These are phyloP conservation scores for Mycocentrospora acerina DNA, from an alignment of 2,329 filamentous ascomycete species.

Conservation along the genomic window DNA sequence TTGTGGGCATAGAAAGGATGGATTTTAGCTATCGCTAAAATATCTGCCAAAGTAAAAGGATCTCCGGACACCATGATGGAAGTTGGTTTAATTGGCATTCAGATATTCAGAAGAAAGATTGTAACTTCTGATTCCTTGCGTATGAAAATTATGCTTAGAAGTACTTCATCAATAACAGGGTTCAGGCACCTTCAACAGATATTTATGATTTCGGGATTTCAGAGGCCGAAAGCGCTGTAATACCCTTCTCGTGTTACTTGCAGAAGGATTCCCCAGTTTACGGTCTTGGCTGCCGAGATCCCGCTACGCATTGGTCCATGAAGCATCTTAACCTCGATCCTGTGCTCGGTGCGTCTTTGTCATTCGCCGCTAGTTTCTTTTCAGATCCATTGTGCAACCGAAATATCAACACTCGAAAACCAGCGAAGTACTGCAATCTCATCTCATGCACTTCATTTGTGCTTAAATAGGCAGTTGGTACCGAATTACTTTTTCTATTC, in stretches of 20 bases:
- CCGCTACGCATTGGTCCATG: neutral
- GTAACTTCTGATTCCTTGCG: neutral
- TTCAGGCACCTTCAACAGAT: neutral
- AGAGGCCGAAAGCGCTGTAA: neutral
- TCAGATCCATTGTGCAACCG: neutral
- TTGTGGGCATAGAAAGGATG: constrained; percentile 1
- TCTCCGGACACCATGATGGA: constrained; percentile 1
- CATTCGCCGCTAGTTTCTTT: neutral
- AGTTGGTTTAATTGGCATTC: neutral
- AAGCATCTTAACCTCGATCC: neutral
- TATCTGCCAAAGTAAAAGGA: neutral
- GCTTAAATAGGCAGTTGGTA: constrained; percentile 1
- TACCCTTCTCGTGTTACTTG: too few species aligned
- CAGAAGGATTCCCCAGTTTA: neutral
- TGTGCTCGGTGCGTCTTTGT: neutral
- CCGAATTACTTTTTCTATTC: neutral
- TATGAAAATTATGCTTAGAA: neutral
- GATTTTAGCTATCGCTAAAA: constrained; percentile 1
- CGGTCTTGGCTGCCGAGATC: neutral
- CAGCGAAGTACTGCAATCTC: neutral
- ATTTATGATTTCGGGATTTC: neutral
- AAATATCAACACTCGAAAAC: neutral
- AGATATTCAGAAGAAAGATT: neutral
- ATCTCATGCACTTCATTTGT: neutral
- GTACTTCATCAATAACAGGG: neutral